Conservation (phyloP, 441 rosid genomes). For the Eruca vesicaria region DNA sequence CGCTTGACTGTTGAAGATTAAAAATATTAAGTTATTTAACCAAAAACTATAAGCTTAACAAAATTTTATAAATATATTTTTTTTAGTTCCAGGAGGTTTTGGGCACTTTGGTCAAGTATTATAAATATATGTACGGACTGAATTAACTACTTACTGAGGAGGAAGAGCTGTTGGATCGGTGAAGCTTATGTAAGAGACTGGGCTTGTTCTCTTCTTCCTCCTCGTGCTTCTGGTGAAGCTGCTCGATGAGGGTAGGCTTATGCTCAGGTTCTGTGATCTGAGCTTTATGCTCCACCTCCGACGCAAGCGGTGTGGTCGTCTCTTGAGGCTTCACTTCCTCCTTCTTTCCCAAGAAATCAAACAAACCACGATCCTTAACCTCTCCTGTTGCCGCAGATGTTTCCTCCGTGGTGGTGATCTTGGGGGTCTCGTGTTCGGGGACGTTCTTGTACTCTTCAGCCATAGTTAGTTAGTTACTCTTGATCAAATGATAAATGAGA, state of each 20-base stretch:
- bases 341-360: conserved; percentile 66
- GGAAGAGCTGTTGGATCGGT: conserved; percentile 67
- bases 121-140: background rate
- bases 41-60: background rate
- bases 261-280: conserved; percentile 32
- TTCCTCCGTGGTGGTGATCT: conserved; percentile 13
- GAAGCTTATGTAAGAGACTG: conserved; percentile 58
- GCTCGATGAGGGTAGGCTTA: conserved; percentile 20
- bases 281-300: conserved; percentile 63
- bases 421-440: conserved; percentile 29
- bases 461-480: conserved; percentile 15
- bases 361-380: conserved; percentile 59
- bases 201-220: conserved; percentile 44
- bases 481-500: background rate
- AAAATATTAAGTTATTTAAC: background rate
- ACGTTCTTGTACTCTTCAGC: conserved; percentile 35
- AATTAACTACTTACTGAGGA: conserved; percentile 68
- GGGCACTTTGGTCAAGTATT: no score
- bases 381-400: conserved; percentile 39
- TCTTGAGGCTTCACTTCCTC: conserved; percentile 53
- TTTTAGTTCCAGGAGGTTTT: no score
- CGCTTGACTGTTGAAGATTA: conserved; percentile 57
- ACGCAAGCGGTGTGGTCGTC: conserved; percentile 33
- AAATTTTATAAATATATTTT: background rate
- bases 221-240: conserved; percentile 25